phyloP scores from a whole-genome alignment of 371 early-diverging fungal genomes.

The Mucor sp. region DNA sequence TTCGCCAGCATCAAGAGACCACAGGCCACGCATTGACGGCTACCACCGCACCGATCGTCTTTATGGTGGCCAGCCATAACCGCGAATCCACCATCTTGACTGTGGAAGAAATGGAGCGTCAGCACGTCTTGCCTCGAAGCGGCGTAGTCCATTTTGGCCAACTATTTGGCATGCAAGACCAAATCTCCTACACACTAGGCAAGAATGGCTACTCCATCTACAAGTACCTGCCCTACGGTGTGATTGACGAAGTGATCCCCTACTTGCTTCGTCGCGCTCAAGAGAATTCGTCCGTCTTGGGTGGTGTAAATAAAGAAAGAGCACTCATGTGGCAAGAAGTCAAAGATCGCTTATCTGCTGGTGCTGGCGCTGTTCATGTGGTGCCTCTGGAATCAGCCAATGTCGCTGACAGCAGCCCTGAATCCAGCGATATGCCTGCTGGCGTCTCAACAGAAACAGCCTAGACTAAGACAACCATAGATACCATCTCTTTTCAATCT shows the following conservation, averaged over 20 bases:
- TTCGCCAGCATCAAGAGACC: slow-evolving; percentile 33
- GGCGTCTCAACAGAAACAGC: slow-evolving; percentile 10
- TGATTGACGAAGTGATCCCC: slow-evolving; percentile 83
- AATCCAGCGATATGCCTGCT: background rate
- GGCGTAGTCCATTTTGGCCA: slow-evolving; percentile 90
- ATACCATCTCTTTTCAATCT: background rate
- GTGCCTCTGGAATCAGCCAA: slow-evolving; percentile 6
- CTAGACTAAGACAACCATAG: background rate
- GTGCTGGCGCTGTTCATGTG: slow-evolving; percentile 5
- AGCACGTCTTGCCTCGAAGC: slow-evolving; percentile 53
- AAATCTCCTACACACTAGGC: slow-evolving; percentile 74
- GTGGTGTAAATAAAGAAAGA: slow-evolving; percentile 49
- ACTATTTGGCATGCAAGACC: slow-evolving; percentile 89
- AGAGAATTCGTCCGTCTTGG: slow-evolving; percentile 85
- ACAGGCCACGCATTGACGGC: slow-evolving; percentile 34
- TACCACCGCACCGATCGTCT: slow-evolving; percentile 55
- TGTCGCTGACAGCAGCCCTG: background rate
- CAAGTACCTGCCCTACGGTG: slow-evolving; percentile 94
- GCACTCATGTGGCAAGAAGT: slow-evolving; percentile 54
- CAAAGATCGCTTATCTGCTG: slow-evolving; percentile 27
- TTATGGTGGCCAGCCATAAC: slow-evolving; percentile 94
- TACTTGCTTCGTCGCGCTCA: slow-evolving; percentile 94
- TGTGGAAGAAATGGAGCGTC: slow-evolving; percentile 62
- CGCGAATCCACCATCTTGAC: slow-evolving; percentile 72
- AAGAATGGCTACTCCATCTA: slow-evolving; percentile 75